Evolutionary conservation across 306 rosid genomes (phyloP), one percentile per base, ranked within the genome.

Genomic region (Trichosanthes truncata): DNA sequence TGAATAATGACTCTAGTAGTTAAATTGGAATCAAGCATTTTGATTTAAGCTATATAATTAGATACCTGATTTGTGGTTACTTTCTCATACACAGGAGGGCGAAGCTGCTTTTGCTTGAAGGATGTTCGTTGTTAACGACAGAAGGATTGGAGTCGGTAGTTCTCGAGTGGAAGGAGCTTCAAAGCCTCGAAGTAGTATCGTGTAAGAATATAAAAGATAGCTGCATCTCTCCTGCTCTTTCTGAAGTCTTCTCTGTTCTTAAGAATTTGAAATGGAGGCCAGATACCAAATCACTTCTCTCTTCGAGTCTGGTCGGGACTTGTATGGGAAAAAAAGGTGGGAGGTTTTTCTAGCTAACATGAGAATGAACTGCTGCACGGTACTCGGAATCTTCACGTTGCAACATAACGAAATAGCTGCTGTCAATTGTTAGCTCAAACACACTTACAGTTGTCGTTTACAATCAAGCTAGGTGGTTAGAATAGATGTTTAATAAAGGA

Each of bases 81-180:
- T 59, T 78, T 53, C 18, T 26, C 45, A 6, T 26, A 17, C 6
- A 4, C 78, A 87, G 90, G 88, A 82, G 88, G 75, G 86, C 82
- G 78, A 84, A 78, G 78, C 23, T 84, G 25, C 76, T 87, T 67
- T 75, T 82, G 65, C 60, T 87, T 31, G 83, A 84, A 80, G 90
- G 90, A 57, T 87, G 90, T 78, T 84, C 90, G 0, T 57, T 82
- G 76, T 79, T 87, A 78, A 87, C 87, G 29, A 87, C 84, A 8
- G 82, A 25, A 78, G 84, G 90, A 14, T 80, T 87, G 76, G 90
- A 87, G 51, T 68, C 86, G 0, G 90, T 87, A n/a, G 71, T 87
- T 57, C 88, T 87, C 21, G 74, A 79, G 15, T 87, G 85, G 88
- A 87, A 82, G 74, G 90, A 87, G 78, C 85, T 87, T 81, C 85